Evolutionary conservation across 352 stramenopile species (phyloP), one percentile per base, ranked within the genome.

Genomic region (Peronospora destructor): DNA sequence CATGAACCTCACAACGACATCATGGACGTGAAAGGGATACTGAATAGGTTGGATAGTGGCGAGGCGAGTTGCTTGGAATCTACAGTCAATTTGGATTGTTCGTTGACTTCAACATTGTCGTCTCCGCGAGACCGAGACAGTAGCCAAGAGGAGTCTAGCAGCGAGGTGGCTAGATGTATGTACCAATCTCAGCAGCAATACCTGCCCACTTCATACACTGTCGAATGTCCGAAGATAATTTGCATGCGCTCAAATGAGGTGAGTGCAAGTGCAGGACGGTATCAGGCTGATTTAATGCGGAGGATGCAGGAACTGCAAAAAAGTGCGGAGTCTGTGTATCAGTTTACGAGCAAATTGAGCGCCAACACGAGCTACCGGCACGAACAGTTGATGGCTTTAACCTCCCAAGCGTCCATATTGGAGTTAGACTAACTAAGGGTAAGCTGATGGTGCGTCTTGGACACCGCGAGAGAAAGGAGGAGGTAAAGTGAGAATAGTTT

Each of bases 281-380:
- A 48, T 1, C 56, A 48, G 11, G 46, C 40, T 6, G 57, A 73
- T 26, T 35, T 85, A 12, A 66, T 73, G 46, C 52, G 66, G 35
- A 74, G 64, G 49, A 84, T 84, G 73, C 62, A 63, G 25, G 59
- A 78, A 46, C 50, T 84, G n/a, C 67, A 75, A 21, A 62, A 72
- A 32, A 68, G 66, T n/a, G 72, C 73, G 0, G 73, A 84, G 49
- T 73, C 68, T 1, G 71, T 73, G n/a, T 84, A 82, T 44, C 66
- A 78, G 49, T 59, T 80, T 35, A 76, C 73, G 14, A 76, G 72
- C 39, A 65, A 74, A 40, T 75, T 67, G 56, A 64, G 61, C 37
- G 56, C 52, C 29, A 57, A 53, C 17, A 64, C 52, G 28, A 28
- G 35, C 10, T 37, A 50, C n/a, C 40, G 56, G 16, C 47, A 64